Percentiles rank a stretch among this genome's conserved stretches.
Conservation (phyloP, 148 eudicot genomes). For the Fagopyrum homotropicum region DNA sequence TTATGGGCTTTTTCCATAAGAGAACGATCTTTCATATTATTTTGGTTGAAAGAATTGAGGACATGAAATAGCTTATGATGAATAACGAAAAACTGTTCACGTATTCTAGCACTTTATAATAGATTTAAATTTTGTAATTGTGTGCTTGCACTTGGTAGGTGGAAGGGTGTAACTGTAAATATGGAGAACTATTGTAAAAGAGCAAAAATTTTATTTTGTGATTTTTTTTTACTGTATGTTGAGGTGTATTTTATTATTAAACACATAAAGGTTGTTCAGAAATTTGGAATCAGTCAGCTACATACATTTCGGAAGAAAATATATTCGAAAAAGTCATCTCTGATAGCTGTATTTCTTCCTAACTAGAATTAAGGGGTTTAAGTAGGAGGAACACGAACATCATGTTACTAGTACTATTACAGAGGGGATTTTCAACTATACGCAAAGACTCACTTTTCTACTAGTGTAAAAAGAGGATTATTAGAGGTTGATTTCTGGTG, state of each 20-base stretch:
- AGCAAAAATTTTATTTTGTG: background rate
- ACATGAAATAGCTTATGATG: background rate
- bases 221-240: background rate
- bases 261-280: background rate
- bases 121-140: background rate
- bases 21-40: background rate
- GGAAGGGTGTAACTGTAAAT: background rate
- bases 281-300: background rate
- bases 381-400: background rate
- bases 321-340: background rate
- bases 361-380: too few species aligned
- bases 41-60: background rate
- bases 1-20: conserved; percentile 6
- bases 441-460: background rate
- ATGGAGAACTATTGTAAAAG: background rate
- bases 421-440: background rate
- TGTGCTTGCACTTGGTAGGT: background rate
- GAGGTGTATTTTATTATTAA: background rate
- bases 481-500: background rate
- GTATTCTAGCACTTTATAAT: background rate
- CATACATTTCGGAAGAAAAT: background rate
- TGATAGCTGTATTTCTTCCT: background rate
- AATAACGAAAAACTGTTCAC: background rate
- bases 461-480: background rate
- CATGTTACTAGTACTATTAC: background rate